These are phyloP conservation scores for Saccharomycopsis hybrid DNA, from an alignment of 1,139 yeast species.

Conservation along the genomic window DNA sequence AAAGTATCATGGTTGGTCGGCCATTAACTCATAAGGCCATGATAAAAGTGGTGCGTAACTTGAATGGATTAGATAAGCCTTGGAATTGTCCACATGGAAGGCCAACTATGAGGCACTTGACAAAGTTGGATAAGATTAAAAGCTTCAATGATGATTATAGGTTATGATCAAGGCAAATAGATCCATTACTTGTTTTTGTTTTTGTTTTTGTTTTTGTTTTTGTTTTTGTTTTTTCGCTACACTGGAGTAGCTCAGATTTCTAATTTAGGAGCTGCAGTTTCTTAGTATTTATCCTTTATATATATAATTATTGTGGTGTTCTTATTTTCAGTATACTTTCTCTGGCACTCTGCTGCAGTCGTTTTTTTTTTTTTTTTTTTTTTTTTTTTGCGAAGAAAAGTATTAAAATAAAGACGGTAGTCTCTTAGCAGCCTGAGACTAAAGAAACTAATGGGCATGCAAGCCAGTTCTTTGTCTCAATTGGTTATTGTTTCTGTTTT, in stretches of 20 bases:
- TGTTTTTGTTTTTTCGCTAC: not conserved
- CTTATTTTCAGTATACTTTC: no score
- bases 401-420: no score
- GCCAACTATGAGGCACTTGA: slow-evolving; percentile 89
- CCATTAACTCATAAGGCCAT: slow-evolving; percentile 52
- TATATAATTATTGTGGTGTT: no score
- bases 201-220: not conserved
- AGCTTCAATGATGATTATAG: slow-evolving; percentile 38
- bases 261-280: no score
- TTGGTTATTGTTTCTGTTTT: no score
- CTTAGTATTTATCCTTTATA: no score
- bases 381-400: no score
- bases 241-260: not conserved
- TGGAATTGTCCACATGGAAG: slow-evolving; percentile 99
- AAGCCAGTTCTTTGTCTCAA: no score
- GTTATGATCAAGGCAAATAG: slow-evolving; percentile 11
- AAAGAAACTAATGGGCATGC: no score
- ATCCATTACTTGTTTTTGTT: not conserved
- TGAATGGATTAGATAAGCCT: slow-evolving; percentile 77
- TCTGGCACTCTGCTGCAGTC: no score
- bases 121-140: slow-evolving; percentile 49
- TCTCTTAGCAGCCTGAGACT: no score
- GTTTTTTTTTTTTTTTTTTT: no score
- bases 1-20: slow-evolving; percentile 90
- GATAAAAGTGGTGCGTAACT: slow-evolving; percentile 58